Conservation (phyloP, 495 filamentous ascomycete species). For the Hypoxylon intermedium region DNA sequence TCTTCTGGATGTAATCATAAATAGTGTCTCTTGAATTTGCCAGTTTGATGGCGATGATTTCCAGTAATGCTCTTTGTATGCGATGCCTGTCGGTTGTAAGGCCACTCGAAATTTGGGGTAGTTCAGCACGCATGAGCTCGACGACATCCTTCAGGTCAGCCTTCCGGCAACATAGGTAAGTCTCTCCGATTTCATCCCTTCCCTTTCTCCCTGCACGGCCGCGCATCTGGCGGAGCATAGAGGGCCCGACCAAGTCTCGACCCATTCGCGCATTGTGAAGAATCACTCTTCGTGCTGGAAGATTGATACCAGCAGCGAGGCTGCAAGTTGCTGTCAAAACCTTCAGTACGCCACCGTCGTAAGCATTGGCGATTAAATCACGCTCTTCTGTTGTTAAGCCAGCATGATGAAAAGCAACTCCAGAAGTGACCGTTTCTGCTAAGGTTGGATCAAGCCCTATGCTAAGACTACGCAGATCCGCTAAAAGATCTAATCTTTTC, state of each 20-base stretch:
- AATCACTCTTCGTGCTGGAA: constrained; percentile 77
- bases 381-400: constrained; percentile 83
- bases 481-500: constrained; percentile 69
- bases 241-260: constrained; percentile 74
- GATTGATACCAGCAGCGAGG: constrained; percentile 84
- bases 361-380: constrained; percentile 74
- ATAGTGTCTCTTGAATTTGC: constrained; percentile 73
- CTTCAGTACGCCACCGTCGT: constrained; percentile 72
- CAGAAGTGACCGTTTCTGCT: constrained; percentile 67
- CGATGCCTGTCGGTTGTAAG: constrained; percentile 72
- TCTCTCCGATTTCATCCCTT: constrained; percentile 82
- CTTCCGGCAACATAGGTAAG: constrained; percentile 76
- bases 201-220: constrained; percentile 84
- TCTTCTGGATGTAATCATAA: constrained; percentile 73
- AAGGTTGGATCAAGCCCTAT: constrained; percentile 73
- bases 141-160: constrained; percentile 73
- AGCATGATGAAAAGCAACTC: constrained; percentile 83
- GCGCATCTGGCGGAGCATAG: constrained; percentile 81
- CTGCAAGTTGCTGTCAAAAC: constrained; percentile 83
- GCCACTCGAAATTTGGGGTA: constrained; percentile 75
- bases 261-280: constrained; percentile 82
- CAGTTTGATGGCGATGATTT: constrained; percentile 74
- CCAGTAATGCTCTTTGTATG: constrained; percentile 74
- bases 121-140: constrained; percentile 73
- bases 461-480: constrained; percentile 69